phyloP scores from a whole-genome alignment of 2,329 filamentous ascomycete species.

The Talaromyces amestolkiae region DNA sequence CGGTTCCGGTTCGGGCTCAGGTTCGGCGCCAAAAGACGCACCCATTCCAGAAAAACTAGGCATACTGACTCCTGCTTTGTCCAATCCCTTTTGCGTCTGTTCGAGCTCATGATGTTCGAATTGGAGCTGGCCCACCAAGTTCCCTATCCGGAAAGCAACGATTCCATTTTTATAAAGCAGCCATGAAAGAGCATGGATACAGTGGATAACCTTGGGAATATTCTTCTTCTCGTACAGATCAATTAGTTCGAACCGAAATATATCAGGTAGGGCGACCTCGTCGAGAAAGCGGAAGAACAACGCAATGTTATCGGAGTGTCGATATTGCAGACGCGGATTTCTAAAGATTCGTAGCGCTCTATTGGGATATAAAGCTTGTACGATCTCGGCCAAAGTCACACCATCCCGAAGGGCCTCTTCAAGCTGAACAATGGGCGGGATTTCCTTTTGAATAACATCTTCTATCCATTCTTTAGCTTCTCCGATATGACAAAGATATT shows the following conservation, averaged over 20 bases:
- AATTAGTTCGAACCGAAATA: slow-evolving; percentile 95
- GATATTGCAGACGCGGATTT: slow-evolving; percentile 79
- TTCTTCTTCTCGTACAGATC: slow-evolving; percentile 99
- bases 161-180: slow-evolving; percentile 93
- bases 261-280: slow-evolving; percentile 85
- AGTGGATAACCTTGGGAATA: slow-evolving; percentile 98
- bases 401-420: slow-evolving; percentile 91
- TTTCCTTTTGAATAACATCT: slow-evolving; percentile 76
- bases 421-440: slow-evolving; percentile 88
- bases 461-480: slow-evolving; percentile 99
- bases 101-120: slow-evolving; percentile 98
- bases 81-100: slow-evolving; percentile 92
- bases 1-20: slow-evolving; percentile 65
- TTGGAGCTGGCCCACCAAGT: slow-evolving; percentile 90
- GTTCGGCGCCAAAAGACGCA: slow-evolving; percentile 87
- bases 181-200: slow-evolving; percentile 96
- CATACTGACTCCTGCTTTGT: slow-evolving; percentile 93
- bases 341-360: slow-evolving; percentile 79
- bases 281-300: slow-evolving; percentile 93
- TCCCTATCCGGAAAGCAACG: slow-evolving; percentile 92
- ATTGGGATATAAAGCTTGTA: slow-evolving; percentile 80
- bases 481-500: slow-evolving; percentile 97
- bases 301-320: slow-evolving; percentile 97
- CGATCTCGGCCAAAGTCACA: slow-evolving; percentile 89
- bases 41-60: slow-evolving; percentile 97